A percentile compares a stretch with the other conserved stretches of the same genome.
Conservation (phyloP, 2,329 filamentous ascomycete species). For the Chlorencoelia australis region DNA sequence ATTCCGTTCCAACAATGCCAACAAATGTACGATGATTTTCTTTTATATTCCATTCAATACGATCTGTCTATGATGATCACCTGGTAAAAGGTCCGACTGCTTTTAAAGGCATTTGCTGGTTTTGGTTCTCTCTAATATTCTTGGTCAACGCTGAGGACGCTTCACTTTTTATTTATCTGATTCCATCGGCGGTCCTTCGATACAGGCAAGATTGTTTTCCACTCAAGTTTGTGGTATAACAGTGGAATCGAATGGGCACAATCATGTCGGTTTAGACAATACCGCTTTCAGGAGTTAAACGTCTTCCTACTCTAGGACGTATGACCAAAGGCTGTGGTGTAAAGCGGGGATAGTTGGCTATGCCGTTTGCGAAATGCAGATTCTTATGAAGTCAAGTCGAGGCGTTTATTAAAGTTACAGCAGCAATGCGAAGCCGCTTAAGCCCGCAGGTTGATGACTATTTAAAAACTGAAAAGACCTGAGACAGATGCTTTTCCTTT, state of each 20-base stretch:
- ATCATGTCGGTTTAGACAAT: constrained; percentile 22
- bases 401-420: constrained; percentile 7
- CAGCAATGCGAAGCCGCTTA: constrained; percentile 24
- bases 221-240: constrained; percentile 19
- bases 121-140: constrained; percentile 23
- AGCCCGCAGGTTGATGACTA: constrained; percentile 31
- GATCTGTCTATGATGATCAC: constrained; percentile 39
- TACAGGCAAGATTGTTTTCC: constrained; percentile 25
- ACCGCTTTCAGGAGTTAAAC: constrained; percentile 44
- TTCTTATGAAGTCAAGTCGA: constrained; percentile 12
- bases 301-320: constrained; percentile 35
- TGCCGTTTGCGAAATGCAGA: constrained; percentile 4
- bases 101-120: constrained; percentile 35
- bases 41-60: neutral
- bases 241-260: constrained; percentile 24
- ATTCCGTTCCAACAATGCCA: too few relatives aligned
- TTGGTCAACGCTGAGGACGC: constrained; percentile 17
- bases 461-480: constrained; percentile 66
- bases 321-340: constrained; percentile 51
- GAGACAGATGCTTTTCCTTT: constrained; percentile 35
- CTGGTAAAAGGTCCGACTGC: constrained; percentile 58
- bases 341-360: constrained; percentile 28
- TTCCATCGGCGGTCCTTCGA: constrained; percentile 19
- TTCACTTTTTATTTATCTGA: constrained; percentile 9
- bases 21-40: constrained; percentile 6